Percentiles rank a stretch among this genome's conserved stretches.
Evolutionary conservation across 805 yeast genomes (phyloP).

Genomic region (Nakazawaea siamensis): DNA sequence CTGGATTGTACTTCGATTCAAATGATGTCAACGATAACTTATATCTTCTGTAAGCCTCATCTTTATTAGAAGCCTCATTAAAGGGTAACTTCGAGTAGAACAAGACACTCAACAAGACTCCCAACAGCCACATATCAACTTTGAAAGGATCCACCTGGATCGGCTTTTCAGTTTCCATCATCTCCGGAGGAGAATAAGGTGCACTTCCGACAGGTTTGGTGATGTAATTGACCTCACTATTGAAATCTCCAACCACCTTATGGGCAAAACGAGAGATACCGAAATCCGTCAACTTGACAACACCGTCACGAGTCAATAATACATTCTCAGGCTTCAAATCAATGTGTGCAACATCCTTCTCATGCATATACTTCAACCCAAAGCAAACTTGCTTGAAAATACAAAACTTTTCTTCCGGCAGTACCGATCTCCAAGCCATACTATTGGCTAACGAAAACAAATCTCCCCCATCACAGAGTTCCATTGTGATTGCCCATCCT

Average conservation of each 20-base stretch:
- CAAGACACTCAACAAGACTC: constrained; percentile 56
- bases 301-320: constrained; percentile 48
- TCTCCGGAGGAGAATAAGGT: constrained; percentile 77
- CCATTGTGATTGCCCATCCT: constrained; percentile 75
- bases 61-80: constrained; percentile 34
- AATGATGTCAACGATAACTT: constrained; percentile 35
- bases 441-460: constrained; percentile 45
- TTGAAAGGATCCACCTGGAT: constrained; percentile 43
- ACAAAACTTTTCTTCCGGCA: constrained; percentile 49
- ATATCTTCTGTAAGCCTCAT: constrained; percentile 50
- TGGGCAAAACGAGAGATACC: constrained; percentile 68
- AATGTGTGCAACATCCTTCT: constrained; percentile 58
- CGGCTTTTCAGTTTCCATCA: constrained; percentile 35
- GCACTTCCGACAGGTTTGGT: constrained; percentile 66
- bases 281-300: constrained; percentile 65
- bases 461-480: constrained; percentile 55
- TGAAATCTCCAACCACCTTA: constrained; percentile 39
- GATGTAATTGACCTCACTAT: constrained; percentile 25
- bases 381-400: constrained; percentile 59
- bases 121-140: constrained; percentile 70
- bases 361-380: constrained; percentile 58
- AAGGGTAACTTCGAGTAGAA: constrained; percentile 57
- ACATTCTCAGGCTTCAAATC: constrained; percentile 75
- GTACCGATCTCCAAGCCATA: constrained; percentile 51
- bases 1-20: constrained; percentile 27